These are phyloP conservation scores for Nannochloris sp. DNA, from an alignment of 139 green algal genomes.

Conservation along the genomic window DNA sequence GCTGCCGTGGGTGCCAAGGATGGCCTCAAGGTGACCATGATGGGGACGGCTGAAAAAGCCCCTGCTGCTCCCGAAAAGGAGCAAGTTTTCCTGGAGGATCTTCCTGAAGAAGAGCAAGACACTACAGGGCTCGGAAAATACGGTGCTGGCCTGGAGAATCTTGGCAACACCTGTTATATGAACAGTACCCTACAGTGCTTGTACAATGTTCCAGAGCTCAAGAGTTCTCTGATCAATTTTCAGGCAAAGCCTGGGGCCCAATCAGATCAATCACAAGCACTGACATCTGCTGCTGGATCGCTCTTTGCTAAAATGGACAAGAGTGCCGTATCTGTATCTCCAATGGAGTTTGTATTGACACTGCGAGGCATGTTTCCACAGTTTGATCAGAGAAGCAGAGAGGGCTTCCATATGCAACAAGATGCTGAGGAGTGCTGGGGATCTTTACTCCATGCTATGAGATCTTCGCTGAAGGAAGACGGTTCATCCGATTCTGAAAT, in stretches of 20 bases:
- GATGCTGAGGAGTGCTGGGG: constrained; percentile 98
- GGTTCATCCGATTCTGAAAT: constrained; percentile 26
- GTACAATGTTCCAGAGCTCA: constrained; percentile 65
- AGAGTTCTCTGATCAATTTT: neutral
- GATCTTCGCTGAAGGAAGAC: constrained; percentile 6
- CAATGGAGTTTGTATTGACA: constrained; percentile 70
- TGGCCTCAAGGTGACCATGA: constrained; percentile 88
- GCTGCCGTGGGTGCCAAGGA: constrained; percentile 68
- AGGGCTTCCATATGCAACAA: constrained; percentile 83
- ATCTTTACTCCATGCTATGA: constrained; percentile 24
- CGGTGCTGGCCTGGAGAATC: constrained; percentile 79
- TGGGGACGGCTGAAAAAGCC: constrained; percentile 82
- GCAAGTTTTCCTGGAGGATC: constrained; percentile 84
- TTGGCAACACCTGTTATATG: constrained; percentile 99
- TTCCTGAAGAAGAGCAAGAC: constrained; percentile 77
- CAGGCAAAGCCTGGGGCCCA: neutral
- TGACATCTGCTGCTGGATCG: constrained; percentile 50
- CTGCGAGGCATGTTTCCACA: constrained; percentile 83
- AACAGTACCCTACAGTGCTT: constrained; percentile 89
- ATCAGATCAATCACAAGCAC: constrained; percentile 4
- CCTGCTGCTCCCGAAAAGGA: constrained; percentile 53
- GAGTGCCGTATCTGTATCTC: constrained; percentile 56
- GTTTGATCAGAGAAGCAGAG: constrained; percentile 71
- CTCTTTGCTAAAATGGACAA: constrained; percentile 57
- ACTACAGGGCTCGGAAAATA: constrained; percentile 51